phyloP scores from a whole-genome alignment of 2,329 filamentous ascomycete genomes.

The Orbilia blumenaviensis region DNA sequence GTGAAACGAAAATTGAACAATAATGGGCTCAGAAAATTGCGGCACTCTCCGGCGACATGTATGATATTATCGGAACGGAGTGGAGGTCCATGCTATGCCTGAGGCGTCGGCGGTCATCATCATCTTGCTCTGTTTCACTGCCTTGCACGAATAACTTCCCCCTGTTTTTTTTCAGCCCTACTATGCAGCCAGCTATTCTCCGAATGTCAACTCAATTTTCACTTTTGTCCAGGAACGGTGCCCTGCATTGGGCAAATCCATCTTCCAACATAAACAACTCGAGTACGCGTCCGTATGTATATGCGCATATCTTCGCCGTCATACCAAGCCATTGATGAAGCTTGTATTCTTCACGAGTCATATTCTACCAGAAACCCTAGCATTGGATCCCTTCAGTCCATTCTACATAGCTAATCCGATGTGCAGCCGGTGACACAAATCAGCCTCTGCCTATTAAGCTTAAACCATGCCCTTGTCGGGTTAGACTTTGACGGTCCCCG shows the following conservation, averaged over 20 bases:
- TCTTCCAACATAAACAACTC: background rate
- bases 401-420: background rate
- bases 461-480: background rate
- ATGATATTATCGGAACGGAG: background rate
- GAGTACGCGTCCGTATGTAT: no score
- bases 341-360: background rate
- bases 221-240: background rate
- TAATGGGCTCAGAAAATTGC: background rate
- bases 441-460: constrained; percentile 6
- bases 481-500: background rate
- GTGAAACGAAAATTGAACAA: constrained; percentile 3
- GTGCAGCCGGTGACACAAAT: background rate
- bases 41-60: background rate
- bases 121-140: background rate
- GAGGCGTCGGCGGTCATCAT: background rate
- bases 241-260: background rate
- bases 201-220: background rate
- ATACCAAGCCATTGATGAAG: background rate
- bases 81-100: background rate
- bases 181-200: background rate
- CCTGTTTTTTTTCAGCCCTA: constrained; percentile 8
- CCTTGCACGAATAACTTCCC: background rate
- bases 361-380: background rate
- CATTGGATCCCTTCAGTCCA: background rate
- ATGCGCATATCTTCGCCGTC: no score